Evolutionary conservation across 2,329 filamentous ascomycete genomes (phyloP).

Genomic region (Colletotrichum acutatum): DNA sequence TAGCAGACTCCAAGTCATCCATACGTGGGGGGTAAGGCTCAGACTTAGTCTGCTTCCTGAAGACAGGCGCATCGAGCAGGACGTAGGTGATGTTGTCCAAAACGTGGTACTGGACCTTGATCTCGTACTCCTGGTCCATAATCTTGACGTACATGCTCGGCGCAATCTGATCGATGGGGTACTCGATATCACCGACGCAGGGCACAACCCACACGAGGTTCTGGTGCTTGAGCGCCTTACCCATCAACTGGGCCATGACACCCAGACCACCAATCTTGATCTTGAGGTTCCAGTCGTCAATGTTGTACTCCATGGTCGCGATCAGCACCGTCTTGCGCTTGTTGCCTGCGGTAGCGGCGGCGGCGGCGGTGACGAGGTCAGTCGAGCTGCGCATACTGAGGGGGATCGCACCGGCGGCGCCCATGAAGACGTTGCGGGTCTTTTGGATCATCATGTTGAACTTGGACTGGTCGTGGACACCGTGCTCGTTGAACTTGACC

Average conservation of each 20-base stretch:
- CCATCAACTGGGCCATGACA: conserved; percentile 78
- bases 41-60: conserved; percentile 70
- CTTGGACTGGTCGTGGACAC: conserved; percentile 56
- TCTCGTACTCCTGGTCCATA: conserved; percentile 68
- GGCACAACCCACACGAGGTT: conserved; percentile 73
- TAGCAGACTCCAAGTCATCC: conserved; percentile 75
- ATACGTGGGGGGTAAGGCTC: conserved; percentile 75
- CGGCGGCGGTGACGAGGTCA: conserved; percentile 37
- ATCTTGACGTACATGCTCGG: conserved; percentile 72
- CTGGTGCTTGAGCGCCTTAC: conserved; percentile 71
- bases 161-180: conserved; percentile 67
- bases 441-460: conserved; percentile 57
- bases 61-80: conserved; percentile 73
- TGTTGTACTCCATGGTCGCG: conserved; percentile 79
- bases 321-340: conserved; percentile 70
- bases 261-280: conserved; percentile 78
- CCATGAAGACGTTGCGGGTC: conserved; percentile 41
- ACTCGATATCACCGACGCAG: conserved; percentile 72
- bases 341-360: conserved; percentile 36
- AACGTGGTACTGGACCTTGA: conserved; percentile 72
- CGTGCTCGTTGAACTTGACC: conserved; percentile 50
- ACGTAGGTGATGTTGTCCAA: conserved; percentile 76
- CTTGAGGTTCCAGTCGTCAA: conserved; percentile 76
- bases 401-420: conserved; percentile 41
- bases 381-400: conserved; percentile 37